Percentiles rank a stretch among this genome's conserved stretches.
Evolutionary conservation across 2,329 filamentous ascomycete genomes (phyloP).

Genomic region (Orbilia blumenaviensis): DNA sequence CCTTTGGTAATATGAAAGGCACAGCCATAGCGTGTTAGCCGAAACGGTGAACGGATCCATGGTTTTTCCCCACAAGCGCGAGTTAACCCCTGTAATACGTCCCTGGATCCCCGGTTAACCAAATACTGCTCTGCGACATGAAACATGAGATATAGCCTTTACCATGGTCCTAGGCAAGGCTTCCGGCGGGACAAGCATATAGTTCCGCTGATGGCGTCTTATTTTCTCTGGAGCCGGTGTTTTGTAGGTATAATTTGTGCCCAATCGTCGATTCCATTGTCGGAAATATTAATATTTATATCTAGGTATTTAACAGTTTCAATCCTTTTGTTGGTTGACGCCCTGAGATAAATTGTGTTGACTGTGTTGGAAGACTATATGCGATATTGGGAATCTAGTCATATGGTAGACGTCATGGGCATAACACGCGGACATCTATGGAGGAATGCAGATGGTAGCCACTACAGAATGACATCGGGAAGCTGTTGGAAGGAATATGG

Average conservation of each 20-base stretch:
- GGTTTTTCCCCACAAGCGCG: constrained; percentile 23
- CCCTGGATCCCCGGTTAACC: constrained; percentile 20
- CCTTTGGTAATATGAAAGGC: background rate
- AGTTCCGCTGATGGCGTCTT: background rate
- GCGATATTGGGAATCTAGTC: too few species aligned
- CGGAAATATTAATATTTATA: too few species aligned
- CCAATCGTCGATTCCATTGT: too few species aligned
- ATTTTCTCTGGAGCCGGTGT: background rate
- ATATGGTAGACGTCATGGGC: too few species aligned
- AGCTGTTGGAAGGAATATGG: too few species aligned
- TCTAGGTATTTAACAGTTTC: too few species aligned
- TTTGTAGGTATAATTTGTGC: too few species aligned
- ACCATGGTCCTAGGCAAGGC: constrained; percentile 9
- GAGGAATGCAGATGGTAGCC: too few species aligned
- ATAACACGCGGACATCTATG: too few species aligned
- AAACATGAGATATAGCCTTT: background rate
- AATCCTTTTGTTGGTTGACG: too few species aligned
- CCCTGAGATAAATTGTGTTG: too few species aligned
- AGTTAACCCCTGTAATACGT: constrained; percentile 27
- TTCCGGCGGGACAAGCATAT: background rate
- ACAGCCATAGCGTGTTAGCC: background rate
- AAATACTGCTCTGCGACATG: background rate
- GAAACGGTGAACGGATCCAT: background rate
- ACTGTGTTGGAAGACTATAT: background rate
- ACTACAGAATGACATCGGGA: too few species aligned